phyloP scores from a whole-genome alignment of 176 grass and related monocot species.

The Poa pratensis region DNA sequence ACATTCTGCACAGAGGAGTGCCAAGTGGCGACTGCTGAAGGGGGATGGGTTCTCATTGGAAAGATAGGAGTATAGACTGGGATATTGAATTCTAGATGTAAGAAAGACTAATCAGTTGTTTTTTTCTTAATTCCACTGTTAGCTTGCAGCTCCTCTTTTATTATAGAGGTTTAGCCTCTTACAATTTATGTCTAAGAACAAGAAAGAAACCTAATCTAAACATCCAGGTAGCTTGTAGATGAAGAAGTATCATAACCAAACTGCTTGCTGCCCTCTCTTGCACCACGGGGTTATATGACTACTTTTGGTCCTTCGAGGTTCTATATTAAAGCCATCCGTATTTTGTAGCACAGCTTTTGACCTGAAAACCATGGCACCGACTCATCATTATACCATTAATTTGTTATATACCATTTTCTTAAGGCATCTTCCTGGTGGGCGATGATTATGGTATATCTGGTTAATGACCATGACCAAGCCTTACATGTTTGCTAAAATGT shows the following conservation, averaged over 20 bases:
- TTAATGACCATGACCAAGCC: not conserved
- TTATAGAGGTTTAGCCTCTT: constrained; percentile 8
- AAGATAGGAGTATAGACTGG: constrained; percentile 17
- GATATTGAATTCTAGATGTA: not conserved
- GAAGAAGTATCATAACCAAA: constrained; percentile 14
- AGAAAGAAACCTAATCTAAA: constrained; percentile 4
- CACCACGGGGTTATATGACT: not conserved
- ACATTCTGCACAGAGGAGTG: not conserved
- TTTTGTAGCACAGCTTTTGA: constrained; percentile 1
- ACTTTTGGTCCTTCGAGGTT: constrained; percentile 15
- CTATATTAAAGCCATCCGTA: not conserved
- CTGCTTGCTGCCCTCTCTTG: constrained; percentile 13
- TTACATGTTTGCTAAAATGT: not conserved
- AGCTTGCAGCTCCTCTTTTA: not conserved
- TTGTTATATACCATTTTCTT: constrained; percentile 4
- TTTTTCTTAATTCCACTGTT: not conserved
- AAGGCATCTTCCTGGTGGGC: constrained; percentile 16
- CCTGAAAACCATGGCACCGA: not conserved
- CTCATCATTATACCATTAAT: constrained; percentile 6
- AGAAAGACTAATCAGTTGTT: not conserved
- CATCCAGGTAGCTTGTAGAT: not conserved
- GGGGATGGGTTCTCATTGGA: not conserved
- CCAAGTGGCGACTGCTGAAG: constrained; percentile 2
- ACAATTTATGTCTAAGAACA: constrained; percentile 9
- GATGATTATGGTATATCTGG: constrained; percentile 7